These are phyloP conservation scores for Arabis hirsuta DNA, from an alignment of 345 rosid species.

Conservation along the genomic window DNA sequence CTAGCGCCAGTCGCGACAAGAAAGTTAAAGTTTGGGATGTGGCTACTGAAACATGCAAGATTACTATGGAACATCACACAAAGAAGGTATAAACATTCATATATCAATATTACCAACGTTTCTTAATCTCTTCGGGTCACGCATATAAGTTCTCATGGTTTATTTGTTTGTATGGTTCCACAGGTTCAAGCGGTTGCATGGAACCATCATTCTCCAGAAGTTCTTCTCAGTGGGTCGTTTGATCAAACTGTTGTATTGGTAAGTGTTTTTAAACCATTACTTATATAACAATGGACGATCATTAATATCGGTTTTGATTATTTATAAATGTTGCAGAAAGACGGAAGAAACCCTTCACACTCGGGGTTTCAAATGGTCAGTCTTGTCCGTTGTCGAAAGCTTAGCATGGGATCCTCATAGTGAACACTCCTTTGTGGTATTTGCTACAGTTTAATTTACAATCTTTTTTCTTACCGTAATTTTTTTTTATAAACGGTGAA, in stretches of 20 bases:
- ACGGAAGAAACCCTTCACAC: constrained; percentile 71
- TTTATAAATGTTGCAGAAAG: constrained; percentile 51
- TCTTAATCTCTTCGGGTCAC: too few species aligned
- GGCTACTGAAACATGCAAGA: constrained; percentile 59
- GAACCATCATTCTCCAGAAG: constrained; percentile 78
- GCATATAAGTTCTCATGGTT: too few species aligned
- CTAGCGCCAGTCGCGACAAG: constrained; percentile 81
- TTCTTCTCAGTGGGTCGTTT: constrained; percentile 96
- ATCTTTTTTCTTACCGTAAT: too few species aligned
- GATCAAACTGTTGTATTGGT: constrained; percentile 92
- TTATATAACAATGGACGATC: neutral
- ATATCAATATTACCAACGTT: neutral
- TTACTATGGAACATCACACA: constrained; percentile 74
- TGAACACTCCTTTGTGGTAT: constrained; percentile 70
- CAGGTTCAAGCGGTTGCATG: constrained; percentile 99
- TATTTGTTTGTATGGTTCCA: constrained; percentile 10
- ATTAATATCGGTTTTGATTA: constrained; percentile 21
- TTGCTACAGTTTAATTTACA: too few species aligned
- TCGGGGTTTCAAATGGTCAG: constrained; percentile 82
- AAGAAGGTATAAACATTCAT: constrained; percentile 54
- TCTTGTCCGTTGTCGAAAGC: constrained; percentile 80
- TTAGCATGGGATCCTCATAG: constrained; percentile 93
- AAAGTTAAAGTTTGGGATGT: constrained; percentile 81
- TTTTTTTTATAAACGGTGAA: too few species aligned
- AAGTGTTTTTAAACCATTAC: constrained; percentile 32